Conservation (phyloP, 345 rosid genomes). For the Salix dunnii region DNA sequence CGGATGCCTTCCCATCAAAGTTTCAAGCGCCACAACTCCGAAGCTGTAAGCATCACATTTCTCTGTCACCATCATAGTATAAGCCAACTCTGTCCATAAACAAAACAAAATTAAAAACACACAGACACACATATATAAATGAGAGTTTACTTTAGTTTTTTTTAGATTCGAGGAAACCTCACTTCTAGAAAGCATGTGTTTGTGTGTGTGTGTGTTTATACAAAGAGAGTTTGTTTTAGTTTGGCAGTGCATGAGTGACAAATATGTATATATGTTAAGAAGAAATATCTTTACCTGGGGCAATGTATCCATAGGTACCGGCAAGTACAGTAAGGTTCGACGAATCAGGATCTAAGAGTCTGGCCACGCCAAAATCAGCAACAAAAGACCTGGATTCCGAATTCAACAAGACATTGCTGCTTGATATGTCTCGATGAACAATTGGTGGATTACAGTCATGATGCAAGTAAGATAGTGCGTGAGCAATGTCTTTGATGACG, state of each 20-base stretch:
- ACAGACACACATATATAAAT: too few relatives aligned
- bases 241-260: too few relatives aligned
- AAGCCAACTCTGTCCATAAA: background rate
- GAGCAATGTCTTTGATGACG: background rate
- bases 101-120: background rate
- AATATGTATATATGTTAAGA: background rate
- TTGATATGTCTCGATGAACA: conserved; percentile 7
- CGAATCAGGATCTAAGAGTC: background rate
- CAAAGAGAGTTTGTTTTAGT: background rate
- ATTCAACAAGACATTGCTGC: background rate
- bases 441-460: background rate
- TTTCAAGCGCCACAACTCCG: too few relatives aligned
- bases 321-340: background rate
- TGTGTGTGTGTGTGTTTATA: too few relatives aligned
- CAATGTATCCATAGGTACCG: conserved; percentile 7
- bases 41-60: too few relatives aligned
- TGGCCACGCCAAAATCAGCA: background rate
- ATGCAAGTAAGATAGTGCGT: background rate
- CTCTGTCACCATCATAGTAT: background rate
- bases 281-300: background rate
- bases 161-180: too few relatives aligned
- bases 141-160: too few relatives aligned
- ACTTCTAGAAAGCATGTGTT: too few relatives aligned
- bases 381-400: background rate
- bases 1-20: too few relatives aligned